A percentile compares a stretch with the other conserved stretches of the same genome.
Evolutionary conservation across 257 asterid genomes (phyloP).

Genomic region (Jacaranda copaia): DNA sequence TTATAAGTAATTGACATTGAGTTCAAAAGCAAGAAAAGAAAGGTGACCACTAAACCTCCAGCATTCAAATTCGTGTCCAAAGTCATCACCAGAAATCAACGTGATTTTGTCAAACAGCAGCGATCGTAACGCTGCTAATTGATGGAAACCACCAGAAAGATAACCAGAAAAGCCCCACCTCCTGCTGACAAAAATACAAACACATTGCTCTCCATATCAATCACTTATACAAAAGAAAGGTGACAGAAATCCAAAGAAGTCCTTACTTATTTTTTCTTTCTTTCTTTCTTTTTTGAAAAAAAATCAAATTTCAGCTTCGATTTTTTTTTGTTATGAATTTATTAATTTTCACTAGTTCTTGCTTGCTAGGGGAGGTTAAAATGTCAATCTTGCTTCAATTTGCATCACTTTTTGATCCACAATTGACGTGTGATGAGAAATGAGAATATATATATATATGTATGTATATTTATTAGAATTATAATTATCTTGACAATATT

Average conservation of each 20-base stretch:
- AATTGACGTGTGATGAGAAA: no score
- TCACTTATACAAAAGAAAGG: slow-evolving; percentile 12
- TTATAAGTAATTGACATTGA: neutral
- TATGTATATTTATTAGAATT: no score
- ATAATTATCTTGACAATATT: no score
- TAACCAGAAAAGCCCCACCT: slow-evolving; percentile 8
- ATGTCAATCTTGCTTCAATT: no score
- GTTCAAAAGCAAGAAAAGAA: neutral
- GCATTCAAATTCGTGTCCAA: neutral
- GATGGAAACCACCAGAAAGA: slow-evolving; percentile 18
- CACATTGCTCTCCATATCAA: slow-evolving; percentile 3
- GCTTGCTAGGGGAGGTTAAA: no score
- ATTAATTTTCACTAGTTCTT: no score
- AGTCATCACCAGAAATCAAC: slow-evolving; percentile 35
- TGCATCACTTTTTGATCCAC: no score
- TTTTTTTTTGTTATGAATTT: neutral
- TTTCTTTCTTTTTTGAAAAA: no score
- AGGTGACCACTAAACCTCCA: slow-evolving; percentile 5
- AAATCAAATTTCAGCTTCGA: neutral
- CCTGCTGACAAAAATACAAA: slow-evolving; percentile 30
- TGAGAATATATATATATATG: no score
- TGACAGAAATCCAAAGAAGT: slow-evolving; percentile 27
- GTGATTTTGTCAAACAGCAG: slow-evolving; percentile 21
- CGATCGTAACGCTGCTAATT: neutral
- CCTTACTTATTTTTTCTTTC: neutral